A percentile compares a stretch with the other conserved stretches of the same genome.
phyloP scores from a whole-genome alignment of 805 yeast species.

The Sungouiella blattae region DNA sequence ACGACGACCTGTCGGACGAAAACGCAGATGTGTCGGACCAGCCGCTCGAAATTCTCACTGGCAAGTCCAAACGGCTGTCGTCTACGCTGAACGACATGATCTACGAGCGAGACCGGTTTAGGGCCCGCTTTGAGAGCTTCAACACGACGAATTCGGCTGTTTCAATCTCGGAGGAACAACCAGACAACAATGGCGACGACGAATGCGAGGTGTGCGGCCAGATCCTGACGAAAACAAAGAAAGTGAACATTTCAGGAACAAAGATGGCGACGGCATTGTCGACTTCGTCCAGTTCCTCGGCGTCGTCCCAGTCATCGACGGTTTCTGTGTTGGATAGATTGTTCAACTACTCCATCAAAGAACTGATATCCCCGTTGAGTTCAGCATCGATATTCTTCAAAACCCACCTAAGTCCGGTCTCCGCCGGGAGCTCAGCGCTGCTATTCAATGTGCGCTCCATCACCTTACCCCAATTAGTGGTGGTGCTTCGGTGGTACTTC shows the following conservation, averaged over 20 bases:
- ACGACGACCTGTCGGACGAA: neutral
- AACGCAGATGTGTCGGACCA: neutral
- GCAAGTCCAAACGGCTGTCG: constrained; percentile 30
- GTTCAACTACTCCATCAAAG: constrained; percentile 5
- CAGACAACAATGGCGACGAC: constrained; percentile 3
- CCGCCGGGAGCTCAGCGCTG: neutral
- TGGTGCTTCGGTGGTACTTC: constrained; percentile 37
- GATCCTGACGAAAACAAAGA: constrained; percentile 36
- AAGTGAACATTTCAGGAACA: constrained; percentile 19
- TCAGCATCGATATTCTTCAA: constrained; percentile 12
- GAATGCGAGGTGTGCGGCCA: constrained; percentile 35
- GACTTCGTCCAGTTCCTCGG: neutral
- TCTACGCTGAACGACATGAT: constrained; percentile 38
- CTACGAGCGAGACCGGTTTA: constrained; percentile 39
- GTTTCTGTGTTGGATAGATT: constrained; percentile 3
- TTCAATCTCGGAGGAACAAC: constrained; percentile 3
- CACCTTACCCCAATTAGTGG: constrained; percentile 6
- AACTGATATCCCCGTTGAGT: constrained; percentile 18
- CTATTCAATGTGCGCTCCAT: constrained; percentile 1
- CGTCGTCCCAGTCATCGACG: constrained; percentile 5
- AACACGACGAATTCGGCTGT: constrained; percentile 16
- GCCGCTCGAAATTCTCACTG: neutral
- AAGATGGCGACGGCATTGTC: neutral
- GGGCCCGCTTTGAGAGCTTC: constrained; percentile 35
- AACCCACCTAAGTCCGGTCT: neutral